These are phyloP conservation scores for Xylaria palmicola DNA, from an alignment of 495 filamentous ascomycete species.

Conservation along the genomic window DNA sequence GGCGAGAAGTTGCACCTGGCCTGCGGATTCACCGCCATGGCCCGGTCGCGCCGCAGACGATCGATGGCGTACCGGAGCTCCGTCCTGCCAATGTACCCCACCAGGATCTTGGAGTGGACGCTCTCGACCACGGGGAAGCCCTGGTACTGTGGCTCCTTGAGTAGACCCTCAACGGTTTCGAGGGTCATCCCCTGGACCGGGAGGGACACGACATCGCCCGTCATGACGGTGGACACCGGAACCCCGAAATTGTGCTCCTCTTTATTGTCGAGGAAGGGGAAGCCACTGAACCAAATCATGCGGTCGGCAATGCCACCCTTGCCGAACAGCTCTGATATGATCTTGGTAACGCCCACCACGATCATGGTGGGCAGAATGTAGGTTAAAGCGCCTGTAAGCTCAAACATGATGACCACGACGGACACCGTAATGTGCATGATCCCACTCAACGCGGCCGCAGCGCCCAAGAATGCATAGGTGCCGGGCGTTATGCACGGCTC, in stretches of 20 bases:
- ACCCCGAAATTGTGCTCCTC: constrained; percentile 98
- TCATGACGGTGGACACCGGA: constrained; percentile 92
- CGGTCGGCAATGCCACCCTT: constrained; percentile 96
- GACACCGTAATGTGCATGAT: constrained; percentile 98
- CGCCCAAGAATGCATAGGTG: constrained; percentile 93
- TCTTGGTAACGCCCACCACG: constrained; percentile 95
- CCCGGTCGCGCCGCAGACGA: constrained; percentile 72
- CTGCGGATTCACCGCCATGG: constrained; percentile 60
- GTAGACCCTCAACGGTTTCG: constrained; percentile 67
- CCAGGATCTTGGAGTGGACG: constrained; percentile 62
- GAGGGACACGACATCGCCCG: constrained; percentile 68
- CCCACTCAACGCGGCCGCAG: constrained; percentile 90
- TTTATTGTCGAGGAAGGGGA: constrained; percentile 96
- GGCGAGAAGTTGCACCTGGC: constrained; percentile 74
- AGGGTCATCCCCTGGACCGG: constrained; percentile 75
- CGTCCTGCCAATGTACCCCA: constrained; percentile 94
- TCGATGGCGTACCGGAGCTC: constrained; percentile 93
- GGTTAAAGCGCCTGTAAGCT: constrained; percentile 88
- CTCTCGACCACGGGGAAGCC: constrained; percentile 93
- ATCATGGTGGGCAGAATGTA: constrained; percentile 99
- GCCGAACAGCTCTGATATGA: constrained; percentile 84
- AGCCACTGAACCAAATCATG: constrained; percentile 99
- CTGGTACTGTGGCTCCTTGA: constrained; percentile 82
- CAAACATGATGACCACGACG: constrained; percentile 98
- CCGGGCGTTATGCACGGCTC: constrained; percentile 96